These are phyloP conservation scores for Symbiodinium natans DNA, from an alignment of 73 alveolate genomes.

Conservation along the genomic window DNA sequence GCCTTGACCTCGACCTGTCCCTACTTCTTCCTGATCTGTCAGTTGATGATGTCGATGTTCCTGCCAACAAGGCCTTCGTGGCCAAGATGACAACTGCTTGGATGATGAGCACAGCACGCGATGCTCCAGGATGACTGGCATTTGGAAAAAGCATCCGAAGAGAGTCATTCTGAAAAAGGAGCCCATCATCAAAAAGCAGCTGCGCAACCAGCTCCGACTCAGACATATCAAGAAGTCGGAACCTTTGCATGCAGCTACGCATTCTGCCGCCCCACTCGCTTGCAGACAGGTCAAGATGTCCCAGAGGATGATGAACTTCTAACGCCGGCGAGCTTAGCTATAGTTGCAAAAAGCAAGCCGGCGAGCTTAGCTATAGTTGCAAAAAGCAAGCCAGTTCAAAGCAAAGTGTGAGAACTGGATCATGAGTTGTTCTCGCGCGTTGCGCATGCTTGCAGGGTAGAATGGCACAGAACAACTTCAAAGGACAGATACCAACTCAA, in stretches of 20 bases:
- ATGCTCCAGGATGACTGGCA: background rate
- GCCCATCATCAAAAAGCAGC: conserved; percentile 1
- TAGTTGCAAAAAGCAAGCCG: background rate
- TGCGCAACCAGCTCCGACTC: background rate
- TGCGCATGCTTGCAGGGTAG: too few relatives aligned
- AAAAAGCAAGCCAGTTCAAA: background rate
- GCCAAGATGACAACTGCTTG: background rate
- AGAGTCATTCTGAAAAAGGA: too few relatives aligned
- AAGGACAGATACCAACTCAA: too few relatives aligned
- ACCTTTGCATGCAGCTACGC: too few relatives aligned
- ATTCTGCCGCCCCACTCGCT: too few relatives aligned
- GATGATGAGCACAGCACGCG: conserved; percentile 9
- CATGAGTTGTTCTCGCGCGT: too few relatives aligned
- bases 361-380: background rate
- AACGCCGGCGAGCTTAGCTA: background rate
- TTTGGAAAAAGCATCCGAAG: too few relatives aligned
- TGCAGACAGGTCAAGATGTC: background rate
- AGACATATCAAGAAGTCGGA: background rate
- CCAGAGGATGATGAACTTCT: background rate
- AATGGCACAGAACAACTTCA: too few relatives aligned
- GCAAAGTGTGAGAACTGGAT: too few relatives aligned
- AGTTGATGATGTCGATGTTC: too few relatives aligned
- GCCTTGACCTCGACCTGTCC: background rate
- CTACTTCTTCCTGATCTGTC: background rate
- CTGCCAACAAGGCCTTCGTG: background rate